Percentiles rank a stretch among this genome's conserved stretches.
Conservation (phyloP, 2,329 filamentous ascomycete genomes). For the Trichoderma lentiforme region DNA sequence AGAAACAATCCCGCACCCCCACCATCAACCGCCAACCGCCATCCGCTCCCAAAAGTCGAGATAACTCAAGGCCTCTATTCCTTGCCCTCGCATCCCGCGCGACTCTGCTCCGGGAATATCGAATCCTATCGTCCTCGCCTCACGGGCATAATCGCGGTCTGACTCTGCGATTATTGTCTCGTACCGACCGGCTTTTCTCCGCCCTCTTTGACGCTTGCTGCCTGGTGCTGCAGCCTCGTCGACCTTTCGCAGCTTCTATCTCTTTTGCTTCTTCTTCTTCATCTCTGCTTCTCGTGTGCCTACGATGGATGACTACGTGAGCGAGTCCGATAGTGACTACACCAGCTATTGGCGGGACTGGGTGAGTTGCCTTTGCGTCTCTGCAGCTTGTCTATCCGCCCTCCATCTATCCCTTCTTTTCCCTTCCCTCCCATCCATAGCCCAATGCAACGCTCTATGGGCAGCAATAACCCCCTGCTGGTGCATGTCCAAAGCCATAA, state of each 20-base stretch:
- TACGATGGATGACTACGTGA: conserved; percentile 94
- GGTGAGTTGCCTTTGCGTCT: conserved; percentile 59
- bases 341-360: conserved; percentile 99
- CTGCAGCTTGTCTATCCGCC: neutral
- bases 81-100: neutral
- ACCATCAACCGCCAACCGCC: conserved; percentile 9
- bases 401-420: neutral
- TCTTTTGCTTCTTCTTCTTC: neutral
- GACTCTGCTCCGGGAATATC: neutral
- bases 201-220: conserved; percentile 19
- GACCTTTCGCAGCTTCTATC: neutral
- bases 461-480: neutral
- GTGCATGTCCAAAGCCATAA: neutral
- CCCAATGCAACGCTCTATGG: neutral
- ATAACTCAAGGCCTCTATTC: neutral
- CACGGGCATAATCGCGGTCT: neutral
- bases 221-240: conserved; percentile 20
- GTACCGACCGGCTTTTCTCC: neutral
- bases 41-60: neutral
- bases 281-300: neutral
- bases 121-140: neutral
- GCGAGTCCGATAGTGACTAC: conserved; percentile 97
- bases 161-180: neutral
- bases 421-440: neutral
- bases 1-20: conserved; percentile 12